These are phyloP conservation scores for Boletus tylopilopsis DNA, from an alignment of 768 basidiomycete species.

Conservation along the genomic window DNA sequence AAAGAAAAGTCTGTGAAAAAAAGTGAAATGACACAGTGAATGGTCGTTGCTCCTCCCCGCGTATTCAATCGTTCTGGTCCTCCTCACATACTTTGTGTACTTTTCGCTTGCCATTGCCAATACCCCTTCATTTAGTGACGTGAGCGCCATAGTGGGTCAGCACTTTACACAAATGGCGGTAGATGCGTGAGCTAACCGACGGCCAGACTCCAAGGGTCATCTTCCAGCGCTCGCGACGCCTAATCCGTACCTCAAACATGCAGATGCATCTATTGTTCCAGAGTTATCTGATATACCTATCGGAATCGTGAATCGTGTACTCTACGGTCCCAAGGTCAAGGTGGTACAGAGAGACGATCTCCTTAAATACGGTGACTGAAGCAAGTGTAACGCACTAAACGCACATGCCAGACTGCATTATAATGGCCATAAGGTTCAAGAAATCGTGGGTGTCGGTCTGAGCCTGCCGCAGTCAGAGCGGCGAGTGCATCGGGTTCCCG, in stretches of 20 bases:
- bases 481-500: neutral
- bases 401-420: constrained; percentile 10
- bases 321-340: constrained; percentile 41
- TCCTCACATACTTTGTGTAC: constrained; percentile 76
- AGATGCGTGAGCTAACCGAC: constrained; percentile 9
- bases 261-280: constrained; percentile 47
- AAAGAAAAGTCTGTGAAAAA: neutral
- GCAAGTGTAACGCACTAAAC: constrained; percentile 5
- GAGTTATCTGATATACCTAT: constrained; percentile 82
- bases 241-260: constrained; percentile 49
- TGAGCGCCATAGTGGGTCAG: constrained; percentile 61
- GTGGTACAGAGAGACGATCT: constrained; percentile 9
- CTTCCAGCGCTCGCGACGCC: constrained; percentile 37
- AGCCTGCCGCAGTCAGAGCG: neutral
- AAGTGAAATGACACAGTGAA: constrained; percentile 48
- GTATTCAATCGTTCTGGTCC: constrained; percentile 64
- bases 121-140: constrained; percentile 68
- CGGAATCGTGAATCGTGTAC: constrained; percentile 71
- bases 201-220: constrained; percentile 54
- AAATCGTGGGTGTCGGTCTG: constrained; percentile 6
- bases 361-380: constrained; percentile 18
- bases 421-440: constrained; percentile 13
- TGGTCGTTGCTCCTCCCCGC: constrained; percentile 83
- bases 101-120: constrained; percentile 67
- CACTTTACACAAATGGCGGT: constrained; percentile 8